Evolutionary conservation across 768 basidiomycete species (phyloP).

Genomic region (Symmetrospora coprosmae): DNA sequence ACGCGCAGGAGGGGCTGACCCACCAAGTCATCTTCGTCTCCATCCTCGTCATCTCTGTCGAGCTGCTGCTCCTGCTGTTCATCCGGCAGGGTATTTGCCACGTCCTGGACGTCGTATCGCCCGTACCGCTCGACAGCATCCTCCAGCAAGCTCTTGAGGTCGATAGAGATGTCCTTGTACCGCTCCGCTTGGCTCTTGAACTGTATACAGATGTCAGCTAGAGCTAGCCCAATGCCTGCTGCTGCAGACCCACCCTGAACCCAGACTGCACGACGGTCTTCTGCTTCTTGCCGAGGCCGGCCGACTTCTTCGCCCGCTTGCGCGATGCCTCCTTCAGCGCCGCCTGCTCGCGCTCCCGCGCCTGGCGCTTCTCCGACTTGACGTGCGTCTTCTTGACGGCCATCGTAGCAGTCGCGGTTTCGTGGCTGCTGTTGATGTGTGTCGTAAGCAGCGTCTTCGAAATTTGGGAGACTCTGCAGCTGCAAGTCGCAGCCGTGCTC

Average conservation of each 20-base stretch:
- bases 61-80: not conserved
- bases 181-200: conserved; percentile 17
- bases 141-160: conserved; percentile 4
- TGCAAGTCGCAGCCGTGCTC: too few relatives aligned
- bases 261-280: not conserved
- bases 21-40: conserved; percentile 5
- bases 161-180: conserved; percentile 12
- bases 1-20: not conserved
- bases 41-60: conserved; percentile 1
- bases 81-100: not conserved
- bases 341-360: not conserved
- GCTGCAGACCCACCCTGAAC: conserved; percentile 1
- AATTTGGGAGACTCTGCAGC: too few relatives aligned
- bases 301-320: not conserved
- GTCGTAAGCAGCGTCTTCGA: too few relatives aligned
- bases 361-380: conserved; percentile 13
- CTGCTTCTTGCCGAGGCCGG: not conserved
- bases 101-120: conserved; percentile 3
- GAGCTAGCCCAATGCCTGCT: not conserved
- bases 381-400: conserved; percentile 18
- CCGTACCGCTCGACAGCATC: conserved; percentile 16
- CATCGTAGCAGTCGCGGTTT: too few relatives aligned
- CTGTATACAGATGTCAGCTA: not conserved
- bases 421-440: too few relatives aligned
- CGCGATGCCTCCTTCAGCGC: too few relatives aligned